A percentile compares a stretch with the other conserved stretches of the same genome.
Conservation (phyloP, 2,329 filamentous ascomycete species). For the Ramularia endophylla region DNA sequence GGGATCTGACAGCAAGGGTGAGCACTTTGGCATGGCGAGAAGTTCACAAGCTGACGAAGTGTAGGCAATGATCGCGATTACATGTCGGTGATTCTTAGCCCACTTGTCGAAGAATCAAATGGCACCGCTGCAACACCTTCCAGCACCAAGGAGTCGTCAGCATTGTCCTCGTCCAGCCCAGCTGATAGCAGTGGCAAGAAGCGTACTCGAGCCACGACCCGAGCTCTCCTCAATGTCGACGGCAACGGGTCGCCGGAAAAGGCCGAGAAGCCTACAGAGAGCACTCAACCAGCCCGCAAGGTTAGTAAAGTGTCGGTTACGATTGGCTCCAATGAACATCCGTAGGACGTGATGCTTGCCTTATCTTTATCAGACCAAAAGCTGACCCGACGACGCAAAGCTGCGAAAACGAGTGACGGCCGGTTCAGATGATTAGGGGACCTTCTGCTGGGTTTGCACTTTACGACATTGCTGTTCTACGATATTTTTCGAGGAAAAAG, state of each 20-base stretch:
- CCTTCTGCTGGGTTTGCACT: too few species aligned
- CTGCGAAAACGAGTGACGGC: conserved; percentile 13
- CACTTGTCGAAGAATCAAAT: neutral
- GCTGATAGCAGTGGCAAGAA: conserved; percentile 19
- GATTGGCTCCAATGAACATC: neutral
- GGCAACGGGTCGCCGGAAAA: conserved; percentile 22
- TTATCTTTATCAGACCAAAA: conserved; percentile 2
- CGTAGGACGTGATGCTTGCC: conserved; percentile 2
- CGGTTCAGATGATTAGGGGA: conserved; percentile 3
- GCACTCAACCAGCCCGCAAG: conserved; percentile 19
- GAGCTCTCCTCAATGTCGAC: conserved; percentile 15
- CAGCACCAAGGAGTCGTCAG: conserved; percentile 7
- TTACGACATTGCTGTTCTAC: too few species aligned
- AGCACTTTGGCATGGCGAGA: conserved; percentile 6
- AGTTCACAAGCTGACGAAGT: conserved; percentile 5
- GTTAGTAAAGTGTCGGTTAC: conserved; percentile 11
- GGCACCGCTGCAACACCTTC: conserved; percentile 1
- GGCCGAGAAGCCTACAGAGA: conserved; percentile 10
- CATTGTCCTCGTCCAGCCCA: conserved; percentile 14
- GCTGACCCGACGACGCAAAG: conserved; percentile 8
- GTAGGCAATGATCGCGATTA: conserved; percentile 22
- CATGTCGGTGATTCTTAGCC: conserved; percentile 21
- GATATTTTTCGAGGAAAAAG: too few species aligned
- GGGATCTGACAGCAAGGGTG: conserved; percentile 12
- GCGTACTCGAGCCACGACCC: conserved; percentile 23